These are phyloP conservation scores for Aspergillus olivimuriae DNA, from an alignment of 495 filamentous ascomycete genomes.

Conservation along the genomic window DNA sequence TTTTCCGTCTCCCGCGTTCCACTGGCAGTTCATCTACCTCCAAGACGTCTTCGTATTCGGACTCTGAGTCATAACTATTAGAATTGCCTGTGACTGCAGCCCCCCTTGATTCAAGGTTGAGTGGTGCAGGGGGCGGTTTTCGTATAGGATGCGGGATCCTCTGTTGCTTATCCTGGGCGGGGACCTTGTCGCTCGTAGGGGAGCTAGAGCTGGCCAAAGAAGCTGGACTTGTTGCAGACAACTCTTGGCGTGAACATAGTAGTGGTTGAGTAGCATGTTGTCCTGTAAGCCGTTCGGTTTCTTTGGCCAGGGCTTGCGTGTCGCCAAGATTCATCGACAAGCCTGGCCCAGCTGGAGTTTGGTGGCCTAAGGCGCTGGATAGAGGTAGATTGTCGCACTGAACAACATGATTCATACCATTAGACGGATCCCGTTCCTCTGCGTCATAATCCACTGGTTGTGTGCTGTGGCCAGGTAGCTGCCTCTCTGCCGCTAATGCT, in stretches of 20 bases:
- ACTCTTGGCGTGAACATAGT: conserved; percentile 11
- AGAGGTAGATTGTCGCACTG: no score
- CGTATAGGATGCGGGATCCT: conserved; percentile 52
- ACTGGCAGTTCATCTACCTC: conserved; percentile 57
- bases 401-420: no score
- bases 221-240: conserved; percentile 13
- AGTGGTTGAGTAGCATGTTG: conserved; percentile 8
- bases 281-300: conserved; percentile 3
- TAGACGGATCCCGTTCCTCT: not conserved
- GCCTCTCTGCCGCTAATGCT: not conserved
- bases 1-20: conserved; percentile 75
- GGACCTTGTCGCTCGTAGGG: conserved; percentile 10
- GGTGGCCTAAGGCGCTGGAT: no score
- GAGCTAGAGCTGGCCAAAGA: conserved; percentile 14
- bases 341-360: no score
- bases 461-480: not conserved
- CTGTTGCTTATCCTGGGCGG: conserved; percentile 12
- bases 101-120: conserved; percentile 56
- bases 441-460: not conserved
- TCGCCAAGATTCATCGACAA: no score
- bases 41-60: conserved; percentile 75
- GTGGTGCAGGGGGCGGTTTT: conserved; percentile 78
- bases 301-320: no score
- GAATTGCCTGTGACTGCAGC: conserved; percentile 36
- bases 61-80: conserved; percentile 59